Evolutionary conservation across 257 asterid species (phyloP).

Genomic region (Solanum arcanum): DNA sequence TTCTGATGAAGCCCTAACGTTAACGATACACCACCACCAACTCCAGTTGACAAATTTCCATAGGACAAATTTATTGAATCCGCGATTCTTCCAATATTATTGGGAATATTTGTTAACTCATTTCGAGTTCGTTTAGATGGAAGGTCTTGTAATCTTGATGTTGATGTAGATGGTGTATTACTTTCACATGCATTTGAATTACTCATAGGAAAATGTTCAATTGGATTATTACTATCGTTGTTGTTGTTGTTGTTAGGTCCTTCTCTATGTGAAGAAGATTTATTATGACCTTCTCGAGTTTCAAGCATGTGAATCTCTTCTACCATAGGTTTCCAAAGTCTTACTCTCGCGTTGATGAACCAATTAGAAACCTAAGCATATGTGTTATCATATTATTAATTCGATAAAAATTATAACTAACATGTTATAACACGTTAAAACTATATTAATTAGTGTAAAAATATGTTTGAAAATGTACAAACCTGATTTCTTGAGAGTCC

Average conservation of each 20-base stretch:
- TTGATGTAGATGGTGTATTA: slow-evolving; percentile 20
- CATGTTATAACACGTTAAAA: not conserved
- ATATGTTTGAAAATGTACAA: not conserved
- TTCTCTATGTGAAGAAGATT: slow-evolving; percentile 23
- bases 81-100: not conserved
- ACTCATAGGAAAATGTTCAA: slow-evolving; percentile 19
- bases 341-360: slow-evolving; percentile 92
- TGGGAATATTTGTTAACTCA: slow-evolving; percentile 10
- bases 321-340: slow-evolving; percentile 99
- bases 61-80: slow-evolving; percentile 27
- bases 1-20: slow-evolving; percentile 91
- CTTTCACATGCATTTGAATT: slow-evolving; percentile 24
- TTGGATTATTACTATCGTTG: slow-evolving; percentile 5
- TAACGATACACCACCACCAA: slow-evolving; percentile 47
- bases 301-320: slow-evolving; percentile 93
- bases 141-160: slow-evolving; percentile 36
- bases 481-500: slow-evolving; percentile 97
- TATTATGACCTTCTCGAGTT: slow-evolving; percentile 51
- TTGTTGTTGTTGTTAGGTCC: slow-evolving; percentile 14
- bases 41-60: slow-evolving; percentile 25
- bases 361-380: slow-evolving; percentile 77
- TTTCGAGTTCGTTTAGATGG: slow-evolving; percentile 44
- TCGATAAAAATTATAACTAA: not conserved
- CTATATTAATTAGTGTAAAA: not conserved
- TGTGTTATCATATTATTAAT: not conserved